Evolutionary conservation across 768 basidiomycete species (phyloP), one percentile per base, ranked within the genome.

Genomic region (Pisolithus albus): DNA sequence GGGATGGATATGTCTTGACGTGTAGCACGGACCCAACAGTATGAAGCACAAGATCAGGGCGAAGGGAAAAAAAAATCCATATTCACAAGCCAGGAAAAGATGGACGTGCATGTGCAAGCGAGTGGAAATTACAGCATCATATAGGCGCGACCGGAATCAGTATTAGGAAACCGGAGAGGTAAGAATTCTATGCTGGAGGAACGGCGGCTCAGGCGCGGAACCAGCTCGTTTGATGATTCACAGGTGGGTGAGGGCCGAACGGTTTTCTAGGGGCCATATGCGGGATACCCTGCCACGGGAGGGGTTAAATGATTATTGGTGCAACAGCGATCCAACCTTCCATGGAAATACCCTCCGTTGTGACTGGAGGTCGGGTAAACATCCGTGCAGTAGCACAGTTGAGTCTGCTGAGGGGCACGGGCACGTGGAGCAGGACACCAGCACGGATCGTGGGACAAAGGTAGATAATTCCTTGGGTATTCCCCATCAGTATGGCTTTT

Each of bases 1-100:
- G 72, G 79, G 77, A 81, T 79, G 79, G 75, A 82, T 81, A 81
- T 76, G 80, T 81, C 80, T 77, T 67, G 64, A 69, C 66, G 63
- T 53, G 60, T 11, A 34, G 61, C 47, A 56, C 55, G 58, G 61
- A 59, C 61, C 52, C 46, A 60, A 56, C 24, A 56, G 55, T 56
- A 60, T 66, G 53, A 56, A 50, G 59, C 34, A 51, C 59, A 62
- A 30, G 48, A 52, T 47, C 54, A 41, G 50, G 52, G 44, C 46
- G 44, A 63, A 57, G 55, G n/a, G 43, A 45, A 45, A 59, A 59
- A 60, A 48, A 55, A 58, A 57, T 61, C 66, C 68, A 61, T 69
- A 69, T 69, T 69, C 65, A 70, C 69, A 67, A 51, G 57, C 62
- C 58, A 54, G 57, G 52, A 67, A 63, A 64, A 55, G 65, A 64